Evolutionary conservation across 2,329 filamentous ascomycete species (phyloP), one percentile per base, ranked within the genome.

Genomic region (Ophiocordyceps unilateralis): DNA sequence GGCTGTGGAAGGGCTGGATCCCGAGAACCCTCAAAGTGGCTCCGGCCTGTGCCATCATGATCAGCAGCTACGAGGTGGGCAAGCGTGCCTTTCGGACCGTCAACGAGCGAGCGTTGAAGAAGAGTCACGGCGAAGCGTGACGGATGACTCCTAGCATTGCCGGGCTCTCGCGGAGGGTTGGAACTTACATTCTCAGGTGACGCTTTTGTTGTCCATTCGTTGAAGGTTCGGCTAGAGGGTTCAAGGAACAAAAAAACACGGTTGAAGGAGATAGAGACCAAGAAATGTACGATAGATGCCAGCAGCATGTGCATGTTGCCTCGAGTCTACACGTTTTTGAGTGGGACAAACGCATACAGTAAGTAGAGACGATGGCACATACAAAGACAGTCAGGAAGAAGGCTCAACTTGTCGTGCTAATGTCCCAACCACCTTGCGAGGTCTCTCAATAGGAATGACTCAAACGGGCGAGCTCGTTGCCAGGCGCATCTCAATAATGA

Each of bases 31-130:
- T 96, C 47, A 96, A 96, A 59, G 88, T 98, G 5, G 89, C 91
- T 1, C 91, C 91, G 1, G 86, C 89, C 0, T 98, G 91, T 62
- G 91, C 91, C 23, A 96, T 98, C 58, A 98, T 98, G 91, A 96
- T 98, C 57, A 93, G 85, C 58, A 94, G 82, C 57, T 98, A 96
- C 60, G 91, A 98, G 61, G 75, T 96, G 32, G 88, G 91, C 41
- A 98, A 98, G 70, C 81, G 83, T 59, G 79, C 83, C 58, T 93
- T 93, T 28, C 71, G 77, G 43, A 72, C 74, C 11, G 76, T 85
- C 41, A 95, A 96, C 46, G 69, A 74, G 54, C 63, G 57, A 19
- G 47, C 41, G 3, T 9, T 14, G 7, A 36, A 19, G 17, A 19
- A 19, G 17, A 11, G 32, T n/a, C 32, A 17, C 32, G 32, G 8